Base-by-base conservation (phyloP, 23 red algal species). In the Gracilariopsis chorda region DNA sequence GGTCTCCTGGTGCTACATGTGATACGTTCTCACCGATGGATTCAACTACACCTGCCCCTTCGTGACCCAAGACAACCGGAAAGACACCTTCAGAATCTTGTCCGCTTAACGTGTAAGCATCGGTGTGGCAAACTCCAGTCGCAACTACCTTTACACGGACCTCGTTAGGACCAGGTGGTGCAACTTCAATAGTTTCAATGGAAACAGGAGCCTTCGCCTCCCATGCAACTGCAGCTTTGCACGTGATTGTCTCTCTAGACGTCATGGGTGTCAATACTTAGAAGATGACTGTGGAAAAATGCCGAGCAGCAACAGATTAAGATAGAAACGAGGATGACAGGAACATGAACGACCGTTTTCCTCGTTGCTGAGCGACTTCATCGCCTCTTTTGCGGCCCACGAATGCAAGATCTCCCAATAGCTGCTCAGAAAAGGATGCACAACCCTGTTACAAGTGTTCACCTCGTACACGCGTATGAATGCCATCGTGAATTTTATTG, bases 181-280 rank as follows among this genome's bases (percentile, higher is more conserved):
- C 77, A 0, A 98, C 96, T 44, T 94, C 61, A 20, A 98, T 88
- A 47, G 82, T 60, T 43, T 98, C 96, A 29, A 98, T 90, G 47
- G 48, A 52, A 39, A 98, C 83, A 39, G 93, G 88, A 32, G 59
- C 57, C 7, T 89, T 90, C 1, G 93, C 57, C 59, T 67, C 70
- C 96, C 96, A 98, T 30, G 96, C 96, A 29, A 98, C 93, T 16
- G 96, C 93, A 16, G 93, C 96, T 11, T 70, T 47, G 88, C 96
- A 98, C 23, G 46, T 72, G 82, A 98, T 94, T 60, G 87, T 84
- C 39, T 81, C 59, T 12, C 51, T 62, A 30, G 80, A 42, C 29
- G 51, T 46, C 80, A 69, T 80, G 51, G 78, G 1, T 28, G n/a
- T n/a, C n/a, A n/a, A n/a, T n/a, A n/a, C n/a, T n/a, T n/a, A n/a